These are phyloP conservation scores for Leptographium procerum DNA, from an alignment of 2,329 filamentous ascomycete species.

Conservation along the genomic window DNA sequence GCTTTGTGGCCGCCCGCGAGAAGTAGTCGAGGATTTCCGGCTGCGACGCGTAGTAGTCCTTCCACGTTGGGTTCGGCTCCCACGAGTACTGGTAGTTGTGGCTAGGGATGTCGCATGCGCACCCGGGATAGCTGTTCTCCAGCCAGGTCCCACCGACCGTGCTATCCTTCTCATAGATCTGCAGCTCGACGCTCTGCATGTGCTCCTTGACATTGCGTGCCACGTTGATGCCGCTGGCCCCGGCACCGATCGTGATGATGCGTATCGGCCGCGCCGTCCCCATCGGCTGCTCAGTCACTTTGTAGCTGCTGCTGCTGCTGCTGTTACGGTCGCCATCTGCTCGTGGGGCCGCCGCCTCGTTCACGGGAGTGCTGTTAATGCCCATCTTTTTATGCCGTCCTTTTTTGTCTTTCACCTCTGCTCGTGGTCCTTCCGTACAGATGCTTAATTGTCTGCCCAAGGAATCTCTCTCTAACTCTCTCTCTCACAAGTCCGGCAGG, in stretches of 20 bases:
- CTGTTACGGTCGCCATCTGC: neutral
- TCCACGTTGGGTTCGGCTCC: constrained; percentile 11
- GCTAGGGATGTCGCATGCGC: constrained; percentile 13
- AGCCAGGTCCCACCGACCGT: constrained; percentile 10
- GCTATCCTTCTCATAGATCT: constrained; percentile 12
- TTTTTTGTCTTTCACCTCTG: neutral
- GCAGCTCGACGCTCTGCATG: constrained; percentile 8
- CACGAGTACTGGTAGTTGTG: constrained; percentile 12
- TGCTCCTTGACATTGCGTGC: constrained; percentile 5
- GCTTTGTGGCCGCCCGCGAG: constrained; percentile 2
- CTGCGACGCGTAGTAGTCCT: constrained; percentile 7
- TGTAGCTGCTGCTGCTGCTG: neutral
- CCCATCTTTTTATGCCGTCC: neutral
- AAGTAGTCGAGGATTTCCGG: constrained; percentile 11
- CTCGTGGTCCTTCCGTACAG: too few relatives aligned
- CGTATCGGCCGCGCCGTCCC: constrained; percentile 8
- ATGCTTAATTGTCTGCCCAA: too few relatives aligned
- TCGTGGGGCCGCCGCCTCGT: too few relatives aligned
- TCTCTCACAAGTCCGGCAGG: too few relatives aligned
- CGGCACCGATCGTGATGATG: constrained; percentile 32
- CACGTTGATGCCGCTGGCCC: constrained; percentile 15
- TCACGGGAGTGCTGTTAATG: too few relatives aligned
- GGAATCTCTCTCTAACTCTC: too few relatives aligned
- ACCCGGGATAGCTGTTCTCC: constrained; percentile 14
- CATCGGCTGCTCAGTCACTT: constrained; percentile 4